Evolutionary conservation across 2,329 filamentous ascomycete genomes (phyloP), one percentile per base, ranked within the genome.

Genomic region (Iodosphaeria phyllophila): DNA sequence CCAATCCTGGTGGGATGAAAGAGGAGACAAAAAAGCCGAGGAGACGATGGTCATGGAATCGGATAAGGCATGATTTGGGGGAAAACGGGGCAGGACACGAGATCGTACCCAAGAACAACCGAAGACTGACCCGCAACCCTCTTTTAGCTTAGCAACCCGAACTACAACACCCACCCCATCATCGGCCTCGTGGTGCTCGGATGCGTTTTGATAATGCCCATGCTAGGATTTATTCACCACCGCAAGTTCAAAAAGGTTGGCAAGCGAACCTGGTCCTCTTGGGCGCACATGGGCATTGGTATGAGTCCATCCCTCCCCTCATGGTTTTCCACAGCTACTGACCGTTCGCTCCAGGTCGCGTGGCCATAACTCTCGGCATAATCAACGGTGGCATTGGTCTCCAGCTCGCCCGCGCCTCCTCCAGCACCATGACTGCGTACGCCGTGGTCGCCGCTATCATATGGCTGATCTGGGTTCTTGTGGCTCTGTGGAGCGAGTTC

Each of bases 361-460:
- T 43, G 8, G 31, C 36, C 2, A 41, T 59, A 11, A 41, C 47
- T 0, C 37, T 58, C 1, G 56, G 55, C 13, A 54, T 59, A 26
- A 38, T 57, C 29, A 56, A 56, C 34, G 55, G 56, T 3, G 54
- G 52, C 1, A 39, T 59, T 2, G 55, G 56, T 1, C 35, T 60
- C 16, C 34, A 38, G n/a, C 35, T 58, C 4, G 44, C 54, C 6
- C 30, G 32, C 10, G 48, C 48, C 0, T 15, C 35, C 0, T 23
- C 25, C 11, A 28, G 33, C 3, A 20, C 39, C 24, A 46, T 48
- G 33, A 35, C 41, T 2, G 49, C 47, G 7, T 58, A 58, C 29
- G 36, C 40, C 13, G 42, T 51, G 16, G 41, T 57, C 1, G 49
- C 52, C 1, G 49, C 28, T 8, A 16, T 55, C 19, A 36, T 53